Conservation (phyloP, 805 yeast species). For the Kuraishia molischiana region DNA sequence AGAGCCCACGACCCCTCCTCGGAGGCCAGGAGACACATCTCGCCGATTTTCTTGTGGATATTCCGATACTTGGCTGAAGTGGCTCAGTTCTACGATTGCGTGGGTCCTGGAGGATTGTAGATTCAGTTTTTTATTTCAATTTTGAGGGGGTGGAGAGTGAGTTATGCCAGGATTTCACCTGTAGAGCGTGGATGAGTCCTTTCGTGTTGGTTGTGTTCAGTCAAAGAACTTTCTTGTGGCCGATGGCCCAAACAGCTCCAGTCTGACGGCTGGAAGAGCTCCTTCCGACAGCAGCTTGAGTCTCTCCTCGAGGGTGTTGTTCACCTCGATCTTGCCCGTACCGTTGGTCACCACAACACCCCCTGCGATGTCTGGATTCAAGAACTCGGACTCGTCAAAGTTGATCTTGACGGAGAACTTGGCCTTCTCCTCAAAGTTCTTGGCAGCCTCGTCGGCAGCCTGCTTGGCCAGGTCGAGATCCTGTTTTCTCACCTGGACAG, state of each 20-base stretch:
- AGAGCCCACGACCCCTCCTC: too few species aligned
- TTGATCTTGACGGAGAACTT: slow-evolving; percentile 44
- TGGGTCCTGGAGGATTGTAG: too few species aligned
- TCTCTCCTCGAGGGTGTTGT: slow-evolving; percentile 94
- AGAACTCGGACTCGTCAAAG: slow-evolving; percentile 44
- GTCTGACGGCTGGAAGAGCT: slow-evolving; percentile 87
- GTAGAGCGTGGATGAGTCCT: too few species aligned
- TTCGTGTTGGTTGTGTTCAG: too few species aligned
- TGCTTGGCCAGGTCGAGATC: slow-evolving; percentile 55
- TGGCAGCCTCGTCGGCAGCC: slow-evolving; percentile 51
- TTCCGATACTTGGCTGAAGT: too few species aligned
- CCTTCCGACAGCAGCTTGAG: slow-evolving; percentile 71
- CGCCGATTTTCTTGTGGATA: too few species aligned
- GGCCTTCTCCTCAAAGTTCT: slow-evolving; percentile 53
- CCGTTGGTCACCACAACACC: slow-evolving; percentile 71
- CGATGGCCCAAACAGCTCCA: slow-evolving; percentile 83
- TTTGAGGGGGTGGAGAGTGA: too few species aligned
- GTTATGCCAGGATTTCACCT: too few species aligned
- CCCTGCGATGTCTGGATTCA: slow-evolving; percentile 66
- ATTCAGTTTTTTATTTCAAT: too few species aligned
- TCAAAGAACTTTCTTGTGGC: slow-evolving; percentile 85
- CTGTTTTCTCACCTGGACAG: slow-evolving; percentile 55
- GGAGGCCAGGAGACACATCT: too few species aligned
- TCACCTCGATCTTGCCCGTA: slow-evolving; percentile 75
- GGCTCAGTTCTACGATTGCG: too few species aligned